Percentiles rank a stretch among this genome's conserved stretches.
Evolutionary conservation across 2,329 filamentous ascomycete genomes (phyloP).

Genomic region (Zymoseptoria brevis): DNA sequence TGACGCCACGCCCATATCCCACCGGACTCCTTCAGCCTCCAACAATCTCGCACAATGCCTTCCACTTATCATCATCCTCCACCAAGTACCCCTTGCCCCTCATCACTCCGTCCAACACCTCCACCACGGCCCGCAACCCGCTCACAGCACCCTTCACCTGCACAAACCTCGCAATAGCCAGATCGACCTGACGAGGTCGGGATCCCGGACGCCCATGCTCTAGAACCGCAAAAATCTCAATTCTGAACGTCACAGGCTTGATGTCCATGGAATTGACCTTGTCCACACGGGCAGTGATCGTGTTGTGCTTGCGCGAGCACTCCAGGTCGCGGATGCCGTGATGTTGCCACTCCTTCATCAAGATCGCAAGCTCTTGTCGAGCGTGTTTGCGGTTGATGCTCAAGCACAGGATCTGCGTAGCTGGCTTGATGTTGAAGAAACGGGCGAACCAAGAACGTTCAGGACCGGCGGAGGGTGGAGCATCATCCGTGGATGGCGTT

Average conservation of each 20-base stretch:
- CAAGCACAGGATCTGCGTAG: constrained; percentile 67
- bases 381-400: constrained; percentile 62
- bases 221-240: constrained; percentile 80
- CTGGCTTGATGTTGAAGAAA: constrained; percentile 83
- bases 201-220: constrained; percentile 60
- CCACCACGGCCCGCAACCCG: constrained; percentile 76
- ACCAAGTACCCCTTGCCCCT: constrained; percentile 59
- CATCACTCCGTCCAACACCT: constrained; percentile 65
- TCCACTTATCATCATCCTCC: constrained; percentile 43
- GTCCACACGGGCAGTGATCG: constrained; percentile 70
- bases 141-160: constrained; percentile 88
- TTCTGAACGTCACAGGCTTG: constrained; percentile 80
- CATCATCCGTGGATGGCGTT: constrained; percentile 44
- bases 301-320: constrained; percentile 69
- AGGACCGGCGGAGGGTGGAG: constrained; percentile 29
- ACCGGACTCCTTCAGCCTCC: constrained; percentile 12
- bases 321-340: constrained; percentile 72
- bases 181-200: constrained; percentile 48
- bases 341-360: constrained; percentile 68
- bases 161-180: constrained; percentile 77
- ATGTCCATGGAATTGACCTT: constrained; percentile 71
- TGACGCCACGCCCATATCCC: not conserved
- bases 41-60: constrained; percentile 37
- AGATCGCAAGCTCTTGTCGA: constrained; percentile 65
- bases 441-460: constrained; percentile 78